Evolutionary conservation across 2,329 filamentous ascomycete genomes (phyloP).

Genomic region (Leptographium procerum): DNA sequence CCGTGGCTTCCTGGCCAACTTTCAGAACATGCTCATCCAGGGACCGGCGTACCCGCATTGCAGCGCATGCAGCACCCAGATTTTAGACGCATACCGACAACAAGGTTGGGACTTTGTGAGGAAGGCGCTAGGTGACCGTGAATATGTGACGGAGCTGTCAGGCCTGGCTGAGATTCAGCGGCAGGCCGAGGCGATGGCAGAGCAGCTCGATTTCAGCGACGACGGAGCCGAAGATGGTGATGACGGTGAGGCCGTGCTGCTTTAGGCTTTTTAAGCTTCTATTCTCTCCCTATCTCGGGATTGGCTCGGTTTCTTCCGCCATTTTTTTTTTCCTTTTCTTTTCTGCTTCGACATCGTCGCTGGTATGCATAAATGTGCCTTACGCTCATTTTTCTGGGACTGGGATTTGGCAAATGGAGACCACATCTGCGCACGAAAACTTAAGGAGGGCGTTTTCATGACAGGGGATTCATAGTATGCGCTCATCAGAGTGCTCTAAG

Average conservation of each 20-base stretch:
- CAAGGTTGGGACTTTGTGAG: slow-evolving; percentile 70
- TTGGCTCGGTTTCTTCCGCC: too few species aligned
- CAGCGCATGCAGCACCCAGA: slow-evolving; percentile 63
- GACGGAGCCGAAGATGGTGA: slow-evolving; percentile 36
- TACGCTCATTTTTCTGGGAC: background rate
- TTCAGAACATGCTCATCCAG: slow-evolving; percentile 61
- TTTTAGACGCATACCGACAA: slow-evolving; percentile 54
- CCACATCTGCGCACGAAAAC: background rate
- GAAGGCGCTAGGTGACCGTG: slow-evolving; percentile 59
- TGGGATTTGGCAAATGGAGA: background rate
- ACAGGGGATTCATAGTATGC: background rate
- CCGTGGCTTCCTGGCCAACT: slow-evolving; percentile 64
- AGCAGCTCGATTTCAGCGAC: slow-evolving; percentile 50
- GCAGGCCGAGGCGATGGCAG: slow-evolving; percentile 38
- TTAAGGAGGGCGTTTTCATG: background rate
- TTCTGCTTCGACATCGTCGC: too few species aligned
- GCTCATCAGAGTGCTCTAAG: too few species aligned
- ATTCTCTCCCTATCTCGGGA: too few species aligned
- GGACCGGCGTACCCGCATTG: slow-evolving; percentile 71
- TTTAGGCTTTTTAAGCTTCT: slow-evolving; percentile 16
- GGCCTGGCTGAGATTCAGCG: slow-evolving; percentile 63
- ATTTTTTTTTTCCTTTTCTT: too few species aligned
- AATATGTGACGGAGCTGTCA: slow-evolving; percentile 68
- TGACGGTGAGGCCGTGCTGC: slow-evolving; percentile 44
- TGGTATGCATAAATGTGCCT: background rate